Evolutionary conservation across 1,284 basidiomycete species (phyloP), one percentile per base, ranked within the genome.

Genomic region (Bjerkandera adusta): DNA sequence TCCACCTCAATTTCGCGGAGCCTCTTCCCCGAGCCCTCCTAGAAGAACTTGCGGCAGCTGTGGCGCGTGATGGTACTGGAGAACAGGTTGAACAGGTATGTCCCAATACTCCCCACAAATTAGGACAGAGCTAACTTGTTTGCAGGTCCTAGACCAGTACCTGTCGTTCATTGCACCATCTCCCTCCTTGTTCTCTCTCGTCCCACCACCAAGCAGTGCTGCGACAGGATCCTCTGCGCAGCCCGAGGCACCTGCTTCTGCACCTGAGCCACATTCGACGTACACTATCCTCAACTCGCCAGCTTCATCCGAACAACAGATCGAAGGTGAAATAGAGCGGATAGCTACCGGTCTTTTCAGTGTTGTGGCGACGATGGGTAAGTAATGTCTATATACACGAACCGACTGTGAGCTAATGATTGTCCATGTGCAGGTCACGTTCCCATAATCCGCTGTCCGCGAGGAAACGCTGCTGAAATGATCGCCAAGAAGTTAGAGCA

Each of bases 401-500:
- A 8, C 12, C 35, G 43, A 25, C 5, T 33, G 15, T 27, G 10
- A 34, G n/a, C 20, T 34, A 7, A 34, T 36, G 16, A 16, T 13
- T n/a, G n/a, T n/a, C 24, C 18, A 4, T 43, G 22, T 24, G 16
- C 35, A 93, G 92, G 91, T 1, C 89, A 92, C 54, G 86, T 97
- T 5, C 97, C 97, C 4, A 89, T 97, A 61, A 98, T 99, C 52
- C 86, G 97, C 25, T 89, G 91, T 49, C 97, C 97, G 3, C 75
- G 88, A 59, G 96, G 96, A 0, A 98, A 98, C 65, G 97, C 97
- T 2, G 96, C 96, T 15, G 97, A 99, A 68, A 97, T 98, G 89
- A 87, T 99, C 2, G 94, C 95, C 1, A 88, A 94, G 65, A 97
- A 93, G 65, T 76, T 99, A 5, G 97, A 99, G 60, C 80, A 83